These are phyloP conservation scores for Cryptococcus wingfieldii DNA, from an alignment of 1,284 basidiomycete genomes.

Conservation along the genomic window DNA sequence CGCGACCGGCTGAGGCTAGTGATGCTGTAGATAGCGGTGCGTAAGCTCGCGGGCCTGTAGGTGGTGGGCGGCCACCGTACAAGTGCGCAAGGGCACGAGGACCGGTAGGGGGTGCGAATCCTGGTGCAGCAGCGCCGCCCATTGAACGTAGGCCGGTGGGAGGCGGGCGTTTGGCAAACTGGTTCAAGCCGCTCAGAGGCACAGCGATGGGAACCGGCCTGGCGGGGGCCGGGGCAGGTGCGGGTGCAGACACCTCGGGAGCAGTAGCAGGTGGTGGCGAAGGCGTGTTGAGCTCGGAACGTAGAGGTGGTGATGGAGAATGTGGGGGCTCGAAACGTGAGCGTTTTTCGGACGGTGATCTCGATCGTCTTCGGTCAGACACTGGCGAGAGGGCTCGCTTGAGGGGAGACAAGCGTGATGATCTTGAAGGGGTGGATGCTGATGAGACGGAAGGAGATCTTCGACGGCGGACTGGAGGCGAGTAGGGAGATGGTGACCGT, in stretches of 20 bases:
- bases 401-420: constrained; percentile 12
- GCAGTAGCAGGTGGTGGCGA: constrained; percentile 1
- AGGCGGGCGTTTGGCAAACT: constrained; percentile 3
- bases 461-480: constrained; percentile 7
- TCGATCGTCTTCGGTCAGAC: neutral
- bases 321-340: neutral
- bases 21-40: no score
- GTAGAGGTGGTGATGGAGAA: constrained; percentile 2
- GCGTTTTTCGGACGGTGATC: neutral
- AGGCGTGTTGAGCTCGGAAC: neutral
- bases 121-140: constrained; percentile 6
- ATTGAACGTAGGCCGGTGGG: constrained; percentile 28
- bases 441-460: constrained; percentile 14
- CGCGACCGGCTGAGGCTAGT: no score
- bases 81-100: constrained; percentile 21
- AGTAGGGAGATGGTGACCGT: constrained; percentile 15
- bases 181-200: neutral
- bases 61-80: constrained; percentile 1
- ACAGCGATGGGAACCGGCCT: neutral
- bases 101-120: constrained; percentile 27
- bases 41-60: neutral
- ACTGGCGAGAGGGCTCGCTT: constrained; percentile 4
- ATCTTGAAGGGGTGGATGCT: constrained; percentile 10
- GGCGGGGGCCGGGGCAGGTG: neutral
- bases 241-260: constrained; percentile 1